phyloP scores from a whole-genome alignment of 331 rosid species.

The Rhamnella rubrinervis region DNA sequence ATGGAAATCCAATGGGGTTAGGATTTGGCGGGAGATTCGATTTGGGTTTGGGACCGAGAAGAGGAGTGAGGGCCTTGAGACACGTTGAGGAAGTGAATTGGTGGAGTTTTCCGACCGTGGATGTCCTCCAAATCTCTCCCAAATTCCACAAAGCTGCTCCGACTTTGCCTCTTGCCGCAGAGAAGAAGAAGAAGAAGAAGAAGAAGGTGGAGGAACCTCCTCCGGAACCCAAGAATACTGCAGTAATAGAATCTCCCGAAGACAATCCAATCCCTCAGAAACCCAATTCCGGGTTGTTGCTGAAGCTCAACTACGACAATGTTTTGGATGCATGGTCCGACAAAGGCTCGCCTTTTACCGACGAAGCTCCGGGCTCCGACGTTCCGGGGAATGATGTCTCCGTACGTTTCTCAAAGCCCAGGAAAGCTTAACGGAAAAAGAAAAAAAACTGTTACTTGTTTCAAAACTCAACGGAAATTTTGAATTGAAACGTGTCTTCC shows the following conservation, averaged over 20 bases:
- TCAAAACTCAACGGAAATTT: not conserved
- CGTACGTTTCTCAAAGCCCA: conserved; percentile 54
- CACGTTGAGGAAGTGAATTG: conserved; percentile 66
- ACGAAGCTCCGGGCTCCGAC: conserved; percentile 43
- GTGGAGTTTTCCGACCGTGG: conserved; percentile 82
- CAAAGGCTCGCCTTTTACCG: conserved; percentile 77
- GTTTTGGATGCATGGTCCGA: conserved; percentile 77
- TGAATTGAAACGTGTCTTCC: too few relatives aligned
- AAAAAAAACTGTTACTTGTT: not conserved
- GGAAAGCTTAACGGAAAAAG: not conserved
- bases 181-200: conserved; percentile 36
- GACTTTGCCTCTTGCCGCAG: conserved; percentile 2
- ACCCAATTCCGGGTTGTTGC: conserved; percentile 39
- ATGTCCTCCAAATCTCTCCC: conserved; percentile 74
- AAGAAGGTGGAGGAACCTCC: conserved; percentile 42
- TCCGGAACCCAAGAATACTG: not conserved
- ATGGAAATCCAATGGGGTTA: conserved; percentile 36
- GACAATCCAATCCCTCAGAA: conserved; percentile 14
- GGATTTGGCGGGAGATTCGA: conserved; percentile 65
- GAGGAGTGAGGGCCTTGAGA: conserved; percentile 55
- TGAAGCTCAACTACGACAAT: conserved; percentile 77
- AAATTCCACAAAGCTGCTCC: conserved; percentile 37
- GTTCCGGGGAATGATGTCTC: conserved; percentile 52
- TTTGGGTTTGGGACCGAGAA: conserved; percentile 47
- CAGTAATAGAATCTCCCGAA: not conserved